Evolutionary conservation across 441 rosid genomes (phyloP), one percentile per base, ranked within the genome.

Genomic region (Flueggea neowawraea): DNA sequence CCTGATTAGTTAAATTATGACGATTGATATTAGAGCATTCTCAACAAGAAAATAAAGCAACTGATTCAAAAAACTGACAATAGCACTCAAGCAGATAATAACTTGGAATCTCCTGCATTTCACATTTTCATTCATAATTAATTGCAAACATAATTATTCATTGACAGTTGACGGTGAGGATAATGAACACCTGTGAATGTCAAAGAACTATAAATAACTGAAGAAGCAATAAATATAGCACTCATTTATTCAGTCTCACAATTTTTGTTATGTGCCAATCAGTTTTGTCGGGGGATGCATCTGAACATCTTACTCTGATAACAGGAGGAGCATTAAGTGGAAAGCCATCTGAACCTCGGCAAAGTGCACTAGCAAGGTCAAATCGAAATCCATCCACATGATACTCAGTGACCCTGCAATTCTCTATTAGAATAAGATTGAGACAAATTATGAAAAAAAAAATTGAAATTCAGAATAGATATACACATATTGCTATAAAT

Each of bases 381-480:
- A 90, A 94, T 53, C 99, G 81, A 65, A 94, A 94, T 67, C 99
- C 99, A 76, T 94, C 99, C 68, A 94, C 85, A 48, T 89, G 97
- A 78, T 94, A 90, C 56, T 90, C 94, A 32, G 69, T 75, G 58
- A 83, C 91, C 97, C 96, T 94, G 74, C 52, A 16, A 41, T 47
- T 14, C 5, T 11, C n/a, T 47, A 10, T 47, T 47, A 47, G n/a
- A 47, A 47, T 14, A 47, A 47, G n/a, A 47, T 10, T 47, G 14
- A 47, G 50, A 47, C 5, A 47, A 11, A 10, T 22, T 22, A 47
- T 4, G 5, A 14, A 0, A 47, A 36, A 36, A 36, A 36, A 4
- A 47, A 47, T 9, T 9, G 4, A 10, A 6, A 14, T 47, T 14
- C 12, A 47, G 14, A 47, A 14, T 14, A 47, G 5, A 14, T 47